Evolutionary conservation across 495 filamentous ascomycete genomes (phyloP).

Genomic region (Hypoxylon trugodes): DNA sequence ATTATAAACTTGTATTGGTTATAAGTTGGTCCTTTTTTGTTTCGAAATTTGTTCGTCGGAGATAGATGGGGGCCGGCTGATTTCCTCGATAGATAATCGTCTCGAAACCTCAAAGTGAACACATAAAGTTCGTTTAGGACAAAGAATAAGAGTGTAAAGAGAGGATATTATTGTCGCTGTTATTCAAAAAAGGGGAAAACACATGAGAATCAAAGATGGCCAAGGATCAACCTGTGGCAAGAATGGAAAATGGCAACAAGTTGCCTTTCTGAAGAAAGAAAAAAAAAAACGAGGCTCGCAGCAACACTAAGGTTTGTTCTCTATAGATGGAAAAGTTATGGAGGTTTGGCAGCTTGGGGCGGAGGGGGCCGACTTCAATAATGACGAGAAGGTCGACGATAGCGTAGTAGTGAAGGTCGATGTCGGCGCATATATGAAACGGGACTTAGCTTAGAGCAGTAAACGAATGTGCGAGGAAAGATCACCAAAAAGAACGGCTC

Average conservation of each 20-base stretch:
- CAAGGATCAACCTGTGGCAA: conserved; percentile 63
- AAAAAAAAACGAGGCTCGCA: conserved; percentile 8
- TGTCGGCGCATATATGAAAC: conserved; percentile 46
- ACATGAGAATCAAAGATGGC: conserved; percentile 45
- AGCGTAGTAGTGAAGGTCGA: conserved; percentile 25
- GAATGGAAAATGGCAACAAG: conserved; percentile 50
- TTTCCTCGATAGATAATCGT: conserved; percentile 25
- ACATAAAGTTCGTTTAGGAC: conserved; percentile 14
- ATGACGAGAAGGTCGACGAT: conserved; percentile 39
- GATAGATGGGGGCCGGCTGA: conserved; percentile 1
- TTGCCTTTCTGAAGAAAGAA: conserved; percentile 27
- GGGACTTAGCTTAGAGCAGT: conserved; percentile 29
- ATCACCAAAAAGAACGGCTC: conserved; percentile 26
- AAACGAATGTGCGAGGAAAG: conserved; percentile 34
- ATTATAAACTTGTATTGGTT: conserved; percentile 36
- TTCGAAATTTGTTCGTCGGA: conserved; percentile 25
- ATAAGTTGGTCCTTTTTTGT: conserved; percentile 11
- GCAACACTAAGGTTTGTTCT: conserved; percentile 15
- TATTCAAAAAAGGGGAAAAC: conserved; percentile 35
- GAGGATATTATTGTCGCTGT: conserved; percentile 13
- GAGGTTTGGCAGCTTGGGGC: conserved; percentile 8
- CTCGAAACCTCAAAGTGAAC: conserved; percentile 1
- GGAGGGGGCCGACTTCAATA: conserved; percentile 21
- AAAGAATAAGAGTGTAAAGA: conserved; percentile 18
- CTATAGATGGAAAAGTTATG: too few species aligned